Evolutionary conservation across 2,329 filamentous ascomycete genomes (phyloP), one percentile per base, ranked within the genome.

Genomic region (Pseudogymnoascus pannorum): DNA sequence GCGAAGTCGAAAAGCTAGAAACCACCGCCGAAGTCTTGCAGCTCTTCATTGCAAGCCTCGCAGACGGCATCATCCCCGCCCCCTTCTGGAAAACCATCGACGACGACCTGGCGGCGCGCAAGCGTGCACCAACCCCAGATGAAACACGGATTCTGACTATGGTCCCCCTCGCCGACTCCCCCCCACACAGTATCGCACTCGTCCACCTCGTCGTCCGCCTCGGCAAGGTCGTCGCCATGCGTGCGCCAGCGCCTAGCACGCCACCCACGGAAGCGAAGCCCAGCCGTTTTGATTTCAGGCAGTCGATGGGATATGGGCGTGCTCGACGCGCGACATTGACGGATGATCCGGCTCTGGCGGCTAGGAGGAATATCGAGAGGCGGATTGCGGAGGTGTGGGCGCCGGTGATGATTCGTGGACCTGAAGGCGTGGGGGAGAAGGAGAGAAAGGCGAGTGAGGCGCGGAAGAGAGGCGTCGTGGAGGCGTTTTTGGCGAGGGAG

Each of bases 131-230:
- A 8, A 73, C 75, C 4, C 71, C 72, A 42, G 84, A 87, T 61
- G 84, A 87, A 51, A 77, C 81, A 48, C 81, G 83, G 64, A 79
- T 79, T 38, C 79, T 77, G 71, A 75, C 94, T 1, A 82, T 96
- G 4, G 92, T 97, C 66, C 81, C 87, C 2, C 80, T 97, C 2
- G 82, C 87, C 0, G 78, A 82, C 1, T 81, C 84, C 0, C 89
- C 91, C 0, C 87, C 87, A 58, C 88, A 96, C 74, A 94, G 91
- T 70, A 92, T 96, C 61, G 88, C 89, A 0, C 96, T 97, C 69
- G 89, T 96, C 2, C 92, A 97, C 66, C 77, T 97, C 14, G 91
- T 88, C 0, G 86, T 89, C 7, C 92, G 92, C 74, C 79, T 97
- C 9, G 79, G 80, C 20, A 58, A 58, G 20, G 54, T 58, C 4